These are phyloP conservation scores for Knoxdaviesia proteae DNA, from an alignment of 2,329 filamentous ascomycete species.

Conservation along the genomic window DNA sequence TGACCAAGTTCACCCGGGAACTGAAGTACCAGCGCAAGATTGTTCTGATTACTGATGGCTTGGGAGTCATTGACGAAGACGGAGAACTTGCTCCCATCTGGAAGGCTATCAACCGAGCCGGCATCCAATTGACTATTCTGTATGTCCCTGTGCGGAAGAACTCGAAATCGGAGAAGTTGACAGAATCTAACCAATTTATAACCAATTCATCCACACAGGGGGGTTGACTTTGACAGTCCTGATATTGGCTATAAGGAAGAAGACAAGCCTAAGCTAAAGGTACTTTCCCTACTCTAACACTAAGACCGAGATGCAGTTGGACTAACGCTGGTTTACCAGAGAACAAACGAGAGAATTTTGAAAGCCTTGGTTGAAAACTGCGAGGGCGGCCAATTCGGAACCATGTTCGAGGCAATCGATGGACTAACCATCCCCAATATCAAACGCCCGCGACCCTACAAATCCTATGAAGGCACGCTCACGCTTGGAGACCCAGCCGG, in stretches of 20 bases:
- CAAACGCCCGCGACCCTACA: conserved; percentile 55
- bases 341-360: conserved; percentile 50
- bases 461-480: conserved; percentile 59
- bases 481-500: conserved; percentile 65
- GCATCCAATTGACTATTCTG: conserved; percentile 63
- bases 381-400: conserved; percentile 52
- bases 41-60: conserved; percentile 67
- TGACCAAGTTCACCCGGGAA: conserved; percentile 56
- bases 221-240: conserved; percentile 80
- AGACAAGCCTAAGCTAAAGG: conserved; percentile 54
- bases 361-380: conserved; percentile 45
- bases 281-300: conserved; percentile 10
- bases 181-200: not conserved
- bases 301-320: not conserved
- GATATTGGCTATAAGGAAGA: conserved; percentile 89
- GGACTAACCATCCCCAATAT: conserved; percentile 58
- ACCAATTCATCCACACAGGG: conserved; percentile 23
- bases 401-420: conserved; percentile 64
- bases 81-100: conserved; percentile 30
- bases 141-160: conserved; percentile 20
- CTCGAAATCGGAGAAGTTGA: not conserved
- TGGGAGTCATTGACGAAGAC: conserved; percentile 47
- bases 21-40: conserved; percentile 67
- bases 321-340: conserved; percentile 8
- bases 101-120: conserved; percentile 22